Conservation (phyloP, 148 eudicot genomes). For the Rhododendron griersonianum region DNA sequence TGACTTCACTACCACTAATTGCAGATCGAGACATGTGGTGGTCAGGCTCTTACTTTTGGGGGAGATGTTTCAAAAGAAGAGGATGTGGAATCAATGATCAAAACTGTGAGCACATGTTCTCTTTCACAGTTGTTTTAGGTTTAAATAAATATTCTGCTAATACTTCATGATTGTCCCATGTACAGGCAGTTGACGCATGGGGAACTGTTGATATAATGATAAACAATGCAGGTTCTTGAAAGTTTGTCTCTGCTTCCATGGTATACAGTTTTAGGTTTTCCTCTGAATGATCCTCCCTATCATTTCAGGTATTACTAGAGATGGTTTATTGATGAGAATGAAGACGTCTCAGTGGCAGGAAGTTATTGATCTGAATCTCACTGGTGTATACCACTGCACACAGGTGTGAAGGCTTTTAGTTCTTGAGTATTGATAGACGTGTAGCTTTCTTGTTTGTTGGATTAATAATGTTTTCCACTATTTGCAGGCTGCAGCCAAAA, state of each 20-base stretch:
- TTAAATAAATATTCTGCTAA: not conserved
- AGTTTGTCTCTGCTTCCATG: constrained; percentile 1
- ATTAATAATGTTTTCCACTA: constrained; percentile 4
- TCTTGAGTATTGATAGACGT: not conserved
- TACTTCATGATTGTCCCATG: not conserved
- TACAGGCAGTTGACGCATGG: constrained; percentile 95
- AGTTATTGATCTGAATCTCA: constrained; percentile 90
- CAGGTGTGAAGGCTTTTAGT: constrained; percentile 47
- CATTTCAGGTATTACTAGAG: constrained; percentile 82
- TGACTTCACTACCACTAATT: constrained; percentile 7
- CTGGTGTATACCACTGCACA: constrained; percentile 87
- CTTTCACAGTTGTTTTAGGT: not conserved
- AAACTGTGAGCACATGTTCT: constrained; percentile 58
- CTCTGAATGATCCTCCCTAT: not conserved
- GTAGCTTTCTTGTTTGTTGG: not conserved
- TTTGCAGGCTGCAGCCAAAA: constrained; percentile 78
- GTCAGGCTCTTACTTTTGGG: constrained; percentile 80
- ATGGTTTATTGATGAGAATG: constrained; percentile 91
- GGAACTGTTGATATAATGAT: constrained; percentile 90
- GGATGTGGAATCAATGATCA: constrained; percentile 91
- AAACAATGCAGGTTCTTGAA: constrained; percentile 79
- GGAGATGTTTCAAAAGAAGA: constrained; percentile 97
- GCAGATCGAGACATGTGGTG: constrained; percentile 81
- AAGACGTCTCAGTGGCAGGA: constrained; percentile 87
- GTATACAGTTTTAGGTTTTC: not conserved